Evolutionary conservation across 192 early-diverging fungal species (phyloP).

Genomic region (Chytriomyces sp.): DNA sequence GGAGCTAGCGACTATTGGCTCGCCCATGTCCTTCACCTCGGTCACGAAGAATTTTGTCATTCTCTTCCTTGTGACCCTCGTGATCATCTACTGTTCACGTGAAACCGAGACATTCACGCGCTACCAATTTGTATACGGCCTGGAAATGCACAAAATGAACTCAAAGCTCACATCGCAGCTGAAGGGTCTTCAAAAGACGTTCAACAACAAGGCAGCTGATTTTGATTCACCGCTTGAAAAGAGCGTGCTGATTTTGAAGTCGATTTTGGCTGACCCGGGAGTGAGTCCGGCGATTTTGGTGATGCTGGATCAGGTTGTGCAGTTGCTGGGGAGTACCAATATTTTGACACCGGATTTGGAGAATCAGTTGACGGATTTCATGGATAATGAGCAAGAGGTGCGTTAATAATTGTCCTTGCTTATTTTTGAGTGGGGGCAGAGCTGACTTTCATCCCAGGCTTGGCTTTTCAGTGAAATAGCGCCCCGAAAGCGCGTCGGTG

Average conservation of each 20-base stretch:
- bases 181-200: conserved; percentile 49
- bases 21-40: conserved; percentile 6
- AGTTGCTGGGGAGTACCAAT: conserved; percentile 44
- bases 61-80: not conserved
- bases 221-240: conserved; percentile 64
- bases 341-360: conserved; percentile 57
- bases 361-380: conserved; percentile 33
- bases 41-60: conserved; percentile 13
- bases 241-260: conserved; percentile 47
- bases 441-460: conserved; percentile 35
- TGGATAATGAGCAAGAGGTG: conserved; percentile 61
- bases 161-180: conserved; percentile 57
- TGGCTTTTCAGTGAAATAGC: conserved; percentile 60
- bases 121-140: not conserved
- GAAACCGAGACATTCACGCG: conserved; percentile 5
- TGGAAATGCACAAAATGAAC: conserved; percentile 48
- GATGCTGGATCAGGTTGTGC: conserved; percentile 43
- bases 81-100: not conserved
- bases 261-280: conserved; percentile 55
- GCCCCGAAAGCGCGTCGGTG: conserved; percentile 37
- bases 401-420: not conserved
- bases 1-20: not conserved
- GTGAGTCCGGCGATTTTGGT: conserved; percentile 42
- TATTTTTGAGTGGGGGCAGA: not conserved
- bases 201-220: conserved; percentile 46